Evolutionary conservation across 805 yeast species (phyloP).

Genomic region (Jamesozyma spencerorum): DNA sequence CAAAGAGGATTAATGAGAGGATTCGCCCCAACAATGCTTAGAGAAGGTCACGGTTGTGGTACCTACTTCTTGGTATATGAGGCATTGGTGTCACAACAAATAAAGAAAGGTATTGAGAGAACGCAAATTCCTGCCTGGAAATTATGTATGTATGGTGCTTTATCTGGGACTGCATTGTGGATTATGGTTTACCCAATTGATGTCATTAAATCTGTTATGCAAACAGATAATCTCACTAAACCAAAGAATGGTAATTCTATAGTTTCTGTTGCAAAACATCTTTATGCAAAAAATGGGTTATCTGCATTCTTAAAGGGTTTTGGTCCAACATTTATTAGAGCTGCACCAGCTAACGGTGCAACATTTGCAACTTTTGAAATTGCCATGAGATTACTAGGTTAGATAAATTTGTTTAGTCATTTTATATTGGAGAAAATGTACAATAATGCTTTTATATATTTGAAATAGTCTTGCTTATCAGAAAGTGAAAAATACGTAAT

Average conservation of each 20-base stretch:
- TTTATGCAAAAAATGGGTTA: slow-evolving; percentile 51
- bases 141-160: slow-evolving; percentile 79
- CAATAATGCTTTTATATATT: too few species aligned
- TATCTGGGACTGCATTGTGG: slow-evolving; percentile 89
- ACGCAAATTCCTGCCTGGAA: slow-evolving; percentile 78
- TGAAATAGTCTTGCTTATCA: too few species aligned
- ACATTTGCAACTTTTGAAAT: slow-evolving; percentile 91
- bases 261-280: slow-evolving; percentile 43
- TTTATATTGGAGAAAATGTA: neutral
- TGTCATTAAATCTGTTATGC: slow-evolving; percentile 82
- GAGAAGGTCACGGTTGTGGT: slow-evolving; percentile 88
- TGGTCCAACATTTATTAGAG: slow-evolving; percentile 84
- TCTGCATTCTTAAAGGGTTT: slow-evolving; percentile 85
- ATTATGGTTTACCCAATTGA: slow-evolving; percentile 76
- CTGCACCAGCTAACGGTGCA: slow-evolving; percentile 97
- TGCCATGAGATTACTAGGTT: slow-evolving; percentile 64
- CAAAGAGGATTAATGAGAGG: slow-evolving; percentile 70
- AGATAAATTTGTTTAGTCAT: neutral
- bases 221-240: slow-evolving; percentile 34
- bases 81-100: slow-evolving; percentile 55
- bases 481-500: too few species aligned
- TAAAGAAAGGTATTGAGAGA: slow-evolving; percentile 39
- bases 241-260: slow-evolving; percentile 51
- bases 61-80: slow-evolving; percentile 84
- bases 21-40: slow-evolving; percentile 64